Conservation (phyloP, 495 filamentous ascomycete genomes). For the Hypoxylon trugodes region DNA sequence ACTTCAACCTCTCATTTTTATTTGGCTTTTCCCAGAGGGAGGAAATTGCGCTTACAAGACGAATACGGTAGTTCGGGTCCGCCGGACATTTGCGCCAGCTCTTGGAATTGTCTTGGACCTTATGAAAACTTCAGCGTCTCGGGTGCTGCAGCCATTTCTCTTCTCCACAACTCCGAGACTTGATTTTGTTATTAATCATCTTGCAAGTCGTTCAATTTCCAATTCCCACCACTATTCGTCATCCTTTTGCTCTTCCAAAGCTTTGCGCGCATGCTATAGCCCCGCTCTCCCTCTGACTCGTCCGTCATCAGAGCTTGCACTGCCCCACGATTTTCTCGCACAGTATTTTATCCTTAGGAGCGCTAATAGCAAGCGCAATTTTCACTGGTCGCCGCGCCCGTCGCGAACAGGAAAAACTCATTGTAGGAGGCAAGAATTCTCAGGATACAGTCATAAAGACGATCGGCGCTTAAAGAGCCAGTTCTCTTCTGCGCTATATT, state of each 20-base stretch:
- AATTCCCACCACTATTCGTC: constrained; percentile 8
- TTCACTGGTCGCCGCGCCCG: not conserved
- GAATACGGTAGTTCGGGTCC: constrained; percentile 33
- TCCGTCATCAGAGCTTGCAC: constrained; percentile 27
- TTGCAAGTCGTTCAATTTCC: constrained; percentile 7
- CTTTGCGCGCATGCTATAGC: constrained; percentile 23
- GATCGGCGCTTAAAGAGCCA: constrained; percentile 18
- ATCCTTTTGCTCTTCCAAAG: constrained; percentile 11
- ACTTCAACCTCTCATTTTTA: not conserved
- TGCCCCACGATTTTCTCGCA: constrained; percentile 22
- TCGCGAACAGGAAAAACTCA: constrained; percentile 8
- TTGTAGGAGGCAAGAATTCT: not conserved
- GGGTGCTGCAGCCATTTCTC: constrained; percentile 12
- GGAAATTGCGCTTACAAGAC: constrained; percentile 18
- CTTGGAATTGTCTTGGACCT: constrained; percentile 18
- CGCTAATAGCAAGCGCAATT: constrained; percentile 11
- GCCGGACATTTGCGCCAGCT: constrained; percentile 32
- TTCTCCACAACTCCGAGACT: constrained; percentile 29
- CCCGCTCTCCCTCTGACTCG: constrained; percentile 23
- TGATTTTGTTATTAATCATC: constrained; percentile 10
- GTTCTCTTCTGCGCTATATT: constrained; percentile 29
- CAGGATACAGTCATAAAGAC: not conserved
- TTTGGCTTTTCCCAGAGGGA: constrained; percentile 13
- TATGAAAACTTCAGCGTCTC: constrained; percentile 31
- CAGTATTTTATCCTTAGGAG: constrained; percentile 7